phyloP scores from a whole-genome alignment of 257 asterid genomes.

The Penstemon davidsonii region DNA sequence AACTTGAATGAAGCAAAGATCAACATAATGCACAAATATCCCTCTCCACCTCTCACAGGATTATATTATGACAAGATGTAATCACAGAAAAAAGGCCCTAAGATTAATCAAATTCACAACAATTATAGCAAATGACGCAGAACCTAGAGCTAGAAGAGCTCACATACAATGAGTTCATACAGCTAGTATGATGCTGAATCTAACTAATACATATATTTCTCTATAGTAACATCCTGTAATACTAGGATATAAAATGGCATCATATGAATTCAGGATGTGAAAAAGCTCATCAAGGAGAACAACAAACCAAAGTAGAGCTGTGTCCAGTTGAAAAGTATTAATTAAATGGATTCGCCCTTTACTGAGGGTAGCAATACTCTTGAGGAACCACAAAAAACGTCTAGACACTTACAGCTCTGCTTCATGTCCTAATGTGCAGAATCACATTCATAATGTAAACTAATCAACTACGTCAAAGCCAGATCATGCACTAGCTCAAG shows the following conservation, averaged over 20 bases:
- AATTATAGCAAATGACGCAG: not conserved
- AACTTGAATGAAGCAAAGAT: not conserved
- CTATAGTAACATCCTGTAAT: not conserved
- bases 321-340: no score
- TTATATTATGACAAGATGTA: not conserved
- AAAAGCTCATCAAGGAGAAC: not conserved
- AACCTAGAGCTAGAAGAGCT: not conserved
- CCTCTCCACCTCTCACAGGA: not conserved
- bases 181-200: not conserved
- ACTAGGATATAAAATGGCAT: not conserved
- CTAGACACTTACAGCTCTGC: not conserved
- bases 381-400: not conserved
- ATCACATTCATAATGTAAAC: not conserved
- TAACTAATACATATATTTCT: not conserved
- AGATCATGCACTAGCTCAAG: not conserved
- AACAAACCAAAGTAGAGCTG: slow-evolving; percentile 5
- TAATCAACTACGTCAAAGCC: not conserved
- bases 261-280: slow-evolving; percentile 7
- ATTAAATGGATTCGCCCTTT: not conserved
- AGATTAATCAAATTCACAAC: not conserved
- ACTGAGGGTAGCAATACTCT: no score
- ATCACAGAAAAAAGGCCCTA: not conserved
- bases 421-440: not conserved
- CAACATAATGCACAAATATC: not conserved
- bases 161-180: not conserved